Evolutionary conservation across 2,329 filamentous ascomycete species (phyloP).

Genomic region (Aspergillaceae sp.): DNA sequence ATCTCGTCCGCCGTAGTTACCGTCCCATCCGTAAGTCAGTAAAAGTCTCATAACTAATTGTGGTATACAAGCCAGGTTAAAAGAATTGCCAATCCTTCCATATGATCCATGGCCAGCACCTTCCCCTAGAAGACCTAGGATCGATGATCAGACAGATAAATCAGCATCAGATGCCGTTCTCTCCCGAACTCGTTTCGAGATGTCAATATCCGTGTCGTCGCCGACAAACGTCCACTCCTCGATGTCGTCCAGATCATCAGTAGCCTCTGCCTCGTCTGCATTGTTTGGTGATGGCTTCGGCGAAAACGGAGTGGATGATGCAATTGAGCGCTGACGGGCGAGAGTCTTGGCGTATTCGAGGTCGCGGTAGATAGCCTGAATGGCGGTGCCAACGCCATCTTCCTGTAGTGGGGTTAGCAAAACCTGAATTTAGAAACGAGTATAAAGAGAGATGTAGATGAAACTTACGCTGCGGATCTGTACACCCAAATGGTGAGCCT

Average conservation of each 20-base stretch:
- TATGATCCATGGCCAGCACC: too few species aligned
- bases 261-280: constrained; percentile 30
- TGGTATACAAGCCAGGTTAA: too few species aligned
- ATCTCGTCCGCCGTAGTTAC: too few species aligned
- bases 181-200: constrained; percentile 27
- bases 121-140: too few species aligned
- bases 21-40: too few species aligned
- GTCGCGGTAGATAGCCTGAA: constrained; percentile 89
- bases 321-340: constrained; percentile 53
- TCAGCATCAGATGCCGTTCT: constrained; percentile 20
- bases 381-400: constrained; percentile 79
- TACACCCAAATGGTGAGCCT: constrained; percentile 72
- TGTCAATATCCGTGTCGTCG: constrained; percentile 44
- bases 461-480: constrained; percentile 70
- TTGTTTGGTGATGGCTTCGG: constrained; percentile 27
- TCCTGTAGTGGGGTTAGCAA: constrained; percentile 50
- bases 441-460: neutral
- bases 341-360: constrained; percentile 84
- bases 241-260: constrained; percentile 53
- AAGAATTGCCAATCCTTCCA: too few species aligned
- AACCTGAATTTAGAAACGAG: neutral
- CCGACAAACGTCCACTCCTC: constrained; percentile 91
- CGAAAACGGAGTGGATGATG: constrained; percentile 28
- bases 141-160: constrained; percentile 8
- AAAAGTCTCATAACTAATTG: too few species aligned